These are phyloP conservation scores for Pleurotus eryngii DNA, from an alignment of 768 basidiomycete species.

Conservation along the genomic window DNA sequence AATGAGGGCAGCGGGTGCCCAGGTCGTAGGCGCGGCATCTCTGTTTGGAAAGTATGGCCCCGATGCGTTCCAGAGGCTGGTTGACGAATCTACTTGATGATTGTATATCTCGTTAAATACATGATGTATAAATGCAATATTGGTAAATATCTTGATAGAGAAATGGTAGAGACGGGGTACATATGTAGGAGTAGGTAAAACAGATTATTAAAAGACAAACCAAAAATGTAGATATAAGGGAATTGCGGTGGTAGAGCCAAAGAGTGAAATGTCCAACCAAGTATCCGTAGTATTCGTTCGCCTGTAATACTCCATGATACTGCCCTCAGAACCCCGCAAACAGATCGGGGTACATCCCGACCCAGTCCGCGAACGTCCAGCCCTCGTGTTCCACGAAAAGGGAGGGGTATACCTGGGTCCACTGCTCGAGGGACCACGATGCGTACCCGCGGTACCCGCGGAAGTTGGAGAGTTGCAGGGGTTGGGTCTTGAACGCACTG, in stretches of 20 bases:
- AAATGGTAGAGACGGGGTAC: too few species aligned
- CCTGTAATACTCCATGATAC: too few species aligned
- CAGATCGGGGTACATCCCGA: background rate
- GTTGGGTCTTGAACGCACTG: background rate
- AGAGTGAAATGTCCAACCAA: too few species aligned
- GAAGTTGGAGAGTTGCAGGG: background rate
- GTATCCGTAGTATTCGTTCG: too few species aligned
- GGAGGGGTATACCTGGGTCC: background rate
- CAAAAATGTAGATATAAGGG: too few species aligned
- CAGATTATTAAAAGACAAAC: too few species aligned
- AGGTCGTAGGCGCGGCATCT: conserved; percentile 61
- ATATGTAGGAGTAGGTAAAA: too few species aligned
- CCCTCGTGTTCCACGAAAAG: background rate
- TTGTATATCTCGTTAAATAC: too few species aligned
- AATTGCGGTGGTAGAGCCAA: too few species aligned
- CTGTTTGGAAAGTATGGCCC: conserved; percentile 53
- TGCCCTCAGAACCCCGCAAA: background rate
- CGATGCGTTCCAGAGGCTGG: conserved; percentile 45
- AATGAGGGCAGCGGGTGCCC: conserved; percentile 63
- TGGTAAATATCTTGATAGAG: too few species aligned
- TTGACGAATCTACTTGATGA: background rate
- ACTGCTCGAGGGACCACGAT: background rate
- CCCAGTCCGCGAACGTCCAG: background rate
- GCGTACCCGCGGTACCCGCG: background rate
- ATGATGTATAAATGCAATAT: too few species aligned